phyloP scores from a whole-genome alignment of 352 stramenopile genomes.

The Pythium phragmiticola region DNA sequence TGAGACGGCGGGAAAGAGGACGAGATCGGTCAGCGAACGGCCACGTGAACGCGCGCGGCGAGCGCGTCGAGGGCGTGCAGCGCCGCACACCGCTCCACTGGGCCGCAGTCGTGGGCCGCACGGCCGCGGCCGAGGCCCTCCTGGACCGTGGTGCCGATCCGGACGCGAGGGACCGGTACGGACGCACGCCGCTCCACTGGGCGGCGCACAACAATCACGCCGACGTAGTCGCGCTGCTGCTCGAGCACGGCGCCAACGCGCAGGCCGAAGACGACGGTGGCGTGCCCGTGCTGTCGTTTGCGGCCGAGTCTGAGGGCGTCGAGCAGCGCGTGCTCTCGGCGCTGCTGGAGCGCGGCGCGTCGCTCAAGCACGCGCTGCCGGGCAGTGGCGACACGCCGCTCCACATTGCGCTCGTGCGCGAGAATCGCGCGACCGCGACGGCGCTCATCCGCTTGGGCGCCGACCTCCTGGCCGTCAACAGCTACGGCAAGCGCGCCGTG shows the following conservation, averaged over 20 bases:
- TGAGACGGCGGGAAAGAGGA: conserved; percentile 23
- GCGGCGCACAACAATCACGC: conserved; percentile 67
- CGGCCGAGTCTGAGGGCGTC: conserved; percentile 60
- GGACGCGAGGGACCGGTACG: conserved; percentile 58
- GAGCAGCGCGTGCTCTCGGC: conserved; percentile 41
- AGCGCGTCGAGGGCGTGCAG: conserved; percentile 61
- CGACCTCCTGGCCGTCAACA: conserved; percentile 70
- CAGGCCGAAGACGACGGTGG: conserved; percentile 45
- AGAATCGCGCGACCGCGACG: conserved; percentile 66
- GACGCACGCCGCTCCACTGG: conserved; percentile 74
- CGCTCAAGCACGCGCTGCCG: conserved; percentile 38
- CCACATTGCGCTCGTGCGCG: conserved; percentile 66
- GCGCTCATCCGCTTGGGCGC: conserved; percentile 70
- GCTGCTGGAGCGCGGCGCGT: conserved; percentile 43
- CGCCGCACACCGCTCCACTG: conserved; percentile 71
- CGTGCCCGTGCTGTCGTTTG: conserved; percentile 61
- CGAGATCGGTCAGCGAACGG: neutral
- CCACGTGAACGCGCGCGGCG: conserved; percentile 48
- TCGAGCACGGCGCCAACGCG: conserved; percentile 43
- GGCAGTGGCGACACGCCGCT: conserved; percentile 62
- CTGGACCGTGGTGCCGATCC: conserved; percentile 46
- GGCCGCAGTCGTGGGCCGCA: conserved; percentile 57
- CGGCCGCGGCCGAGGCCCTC: conserved; percentile 35
- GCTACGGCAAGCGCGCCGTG: conserved; percentile 57
- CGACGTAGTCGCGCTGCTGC: conserved; percentile 48